Percentiles rank a stretch among this genome's conserved stretches.
phyloP scores from a whole-genome alignment of 2,329 filamentous ascomycete genomes.

The Fusarium floridanum region DNA sequence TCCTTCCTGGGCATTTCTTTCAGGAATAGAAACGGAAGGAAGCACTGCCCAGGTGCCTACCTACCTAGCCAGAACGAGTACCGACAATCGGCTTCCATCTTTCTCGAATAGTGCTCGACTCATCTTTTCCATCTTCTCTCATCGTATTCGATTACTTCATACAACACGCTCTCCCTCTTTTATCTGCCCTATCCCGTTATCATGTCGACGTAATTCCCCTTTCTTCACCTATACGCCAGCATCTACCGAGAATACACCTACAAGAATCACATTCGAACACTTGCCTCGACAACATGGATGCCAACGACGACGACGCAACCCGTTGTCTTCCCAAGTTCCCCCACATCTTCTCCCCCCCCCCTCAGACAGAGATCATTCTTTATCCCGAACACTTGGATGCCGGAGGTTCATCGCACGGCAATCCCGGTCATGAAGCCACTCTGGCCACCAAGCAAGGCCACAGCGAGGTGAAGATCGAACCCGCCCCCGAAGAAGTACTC shows the following conservation, averaged over 20 bases:
- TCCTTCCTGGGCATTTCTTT: neutral
- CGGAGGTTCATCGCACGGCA: neutral
- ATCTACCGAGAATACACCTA: neutral
- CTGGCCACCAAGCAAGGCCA: neutral
- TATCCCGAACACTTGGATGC: constrained; percentile 9
- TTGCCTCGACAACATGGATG: constrained; percentile 35
- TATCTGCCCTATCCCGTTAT: constrained; percentile 6
- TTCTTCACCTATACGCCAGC: constrained; percentile 16
- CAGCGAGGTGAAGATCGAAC: neutral
- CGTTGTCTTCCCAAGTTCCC: constrained; percentile 39
- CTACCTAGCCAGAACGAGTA: neutral
- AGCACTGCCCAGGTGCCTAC: neutral
- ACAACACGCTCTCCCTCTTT: neutral
- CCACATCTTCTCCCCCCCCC: constrained; percentile 25
- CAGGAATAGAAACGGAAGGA: neutral
- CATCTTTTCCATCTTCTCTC: neutral
- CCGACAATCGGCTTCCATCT: neutral
- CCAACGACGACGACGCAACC: constrained; percentile 17
- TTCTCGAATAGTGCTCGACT: neutral
- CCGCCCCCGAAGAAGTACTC: neutral
- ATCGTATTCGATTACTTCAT: constrained; percentile 3
- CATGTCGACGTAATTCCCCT: neutral
- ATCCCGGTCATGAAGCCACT: neutral
- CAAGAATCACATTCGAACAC: neutral
- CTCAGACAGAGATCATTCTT: constrained; percentile 23